These are phyloP conservation scores for Fomitopsis palustris DNA, from an alignment of 1,284 basidiomycete genomes.

Conservation along the genomic window DNA sequence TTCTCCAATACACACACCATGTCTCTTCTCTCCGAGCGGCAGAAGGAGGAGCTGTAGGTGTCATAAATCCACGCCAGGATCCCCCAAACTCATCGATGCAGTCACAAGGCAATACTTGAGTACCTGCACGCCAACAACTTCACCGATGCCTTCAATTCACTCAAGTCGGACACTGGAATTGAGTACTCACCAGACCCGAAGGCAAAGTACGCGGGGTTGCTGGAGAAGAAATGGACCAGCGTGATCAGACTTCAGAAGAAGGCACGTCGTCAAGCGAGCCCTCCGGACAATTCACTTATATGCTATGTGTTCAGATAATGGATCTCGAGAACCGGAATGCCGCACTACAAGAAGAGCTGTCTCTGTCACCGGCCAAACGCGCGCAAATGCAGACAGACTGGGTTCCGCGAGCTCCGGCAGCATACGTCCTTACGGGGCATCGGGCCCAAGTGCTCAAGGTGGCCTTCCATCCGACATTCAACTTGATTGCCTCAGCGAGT, in stretches of 20 bases:
- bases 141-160: constrained; percentile 55
- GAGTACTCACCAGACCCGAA: constrained; percentile 39
- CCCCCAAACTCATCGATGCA: constrained; percentile 26
- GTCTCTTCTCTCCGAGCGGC: constrained; percentile 47
- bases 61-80: constrained; percentile 2
- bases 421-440: constrained; percentile 65
- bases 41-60: constrained; percentile 74
- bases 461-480: constrained; percentile 73
- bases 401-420: constrained; percentile 63
- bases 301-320: constrained; percentile 51
- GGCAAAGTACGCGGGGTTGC: constrained; percentile 62
- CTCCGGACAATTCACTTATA: background rate
- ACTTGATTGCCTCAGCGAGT: constrained; percentile 61
- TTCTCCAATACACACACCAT: constrained; percentile 9
- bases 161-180: constrained; percentile 49
- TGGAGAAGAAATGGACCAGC: constrained; percentile 84
- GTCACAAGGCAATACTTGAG: constrained; percentile 80
- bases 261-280: constrained; percentile 34
- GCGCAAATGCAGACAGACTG: constrained; percentile 51
- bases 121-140: constrained; percentile 68
- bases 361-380: constrained; percentile 23
- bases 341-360: constrained; percentile 50
- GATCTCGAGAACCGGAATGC: constrained; percentile 69
- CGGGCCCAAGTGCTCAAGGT: constrained; percentile 59
- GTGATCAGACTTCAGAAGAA: constrained; percentile 81